Base-by-base conservation (phyloP, 2,329 filamentous ascomycete species). In the Pseudogymnoascus sp. region DNA sequence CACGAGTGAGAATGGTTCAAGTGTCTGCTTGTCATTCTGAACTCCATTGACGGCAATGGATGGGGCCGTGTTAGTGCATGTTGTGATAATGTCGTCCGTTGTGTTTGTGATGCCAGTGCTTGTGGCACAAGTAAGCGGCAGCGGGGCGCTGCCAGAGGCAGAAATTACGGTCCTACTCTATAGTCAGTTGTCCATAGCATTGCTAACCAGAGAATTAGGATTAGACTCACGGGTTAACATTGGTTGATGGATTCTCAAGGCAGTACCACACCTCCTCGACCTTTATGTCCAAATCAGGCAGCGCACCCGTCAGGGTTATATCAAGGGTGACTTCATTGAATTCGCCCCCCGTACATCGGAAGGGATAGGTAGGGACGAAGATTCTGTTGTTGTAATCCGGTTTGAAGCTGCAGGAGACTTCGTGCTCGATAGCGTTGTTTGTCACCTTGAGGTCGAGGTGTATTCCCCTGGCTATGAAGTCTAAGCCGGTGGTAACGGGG, bases 191-290 rank as follows among this genome's bases (percentile, higher is more conserved):
- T 33, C 45, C 5, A 12, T 52, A 31, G 4, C 2, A 31, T 33
- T 8, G 12, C 31, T 52, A 29, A 7, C 10, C 21, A 31, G 8
- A 18, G 3, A 27, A n/a, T 3, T 9, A 12, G 27, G n/a, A 4
- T 6, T n/a, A 31, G 25, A 33, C 45, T 52, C 27, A 52, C 45
- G 45, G 27, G 27, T 31, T 52, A 8, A 52, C 27, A 9, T 52
- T 52, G 5, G n/a, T 52, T 9, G 27, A 33, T 52, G 45, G 45
- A n/a, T 52, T 13, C 9, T 52, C 45, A 5, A 52, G 45, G 8
- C 45, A 52, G 45, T 52, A 52, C 45, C 45, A 52, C 27, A 52
- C 45, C 27, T 52, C 45, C n/a, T 52, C 45, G 7, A 52, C 45
- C 45, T 52, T 31, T 31, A 52, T 52, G 27, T 52, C 27, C 12